phyloP scores from a whole-genome alignment of 768 basidiomycete genomes.

The Asterophora parasitica region DNA sequence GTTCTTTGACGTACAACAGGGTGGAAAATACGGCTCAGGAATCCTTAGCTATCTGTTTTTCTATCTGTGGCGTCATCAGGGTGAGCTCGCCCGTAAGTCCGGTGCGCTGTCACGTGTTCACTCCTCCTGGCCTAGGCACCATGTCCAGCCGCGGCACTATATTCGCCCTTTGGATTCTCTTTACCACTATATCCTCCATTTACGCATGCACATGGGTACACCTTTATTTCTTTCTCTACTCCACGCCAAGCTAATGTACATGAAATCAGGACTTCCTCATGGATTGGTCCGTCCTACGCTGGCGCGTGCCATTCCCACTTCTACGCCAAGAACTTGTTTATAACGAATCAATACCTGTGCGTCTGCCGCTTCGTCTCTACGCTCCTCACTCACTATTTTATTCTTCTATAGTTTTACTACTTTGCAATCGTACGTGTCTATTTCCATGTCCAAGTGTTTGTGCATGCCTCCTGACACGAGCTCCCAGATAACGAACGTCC shows the following conservation, averaged over 20 bases:
- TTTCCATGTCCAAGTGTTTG: background rate
- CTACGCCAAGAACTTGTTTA: constrained; percentile 78
- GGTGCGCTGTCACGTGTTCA: background rate
- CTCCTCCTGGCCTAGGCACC: constrained; percentile 19
- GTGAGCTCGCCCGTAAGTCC: constrained; percentile 27
- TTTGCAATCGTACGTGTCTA: constrained; percentile 57
- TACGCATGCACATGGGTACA: constrained; percentile 82
- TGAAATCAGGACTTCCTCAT: constrained; percentile 67
- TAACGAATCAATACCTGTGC: constrained; percentile 52
- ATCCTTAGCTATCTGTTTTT: constrained; percentile 66
- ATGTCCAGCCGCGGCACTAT: constrained; percentile 30
- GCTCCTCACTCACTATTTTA: background rate
- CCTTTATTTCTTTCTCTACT: background rate
- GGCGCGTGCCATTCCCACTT: constrained; percentile 49
- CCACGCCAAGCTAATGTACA: background rate
- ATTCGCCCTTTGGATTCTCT: constrained; percentile 69
- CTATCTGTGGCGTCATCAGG: constrained; percentile 71
- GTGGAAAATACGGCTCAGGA: constrained; percentile 75
- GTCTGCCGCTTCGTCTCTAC: constrained; percentile 15
- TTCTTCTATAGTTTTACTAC: constrained; percentile 58
- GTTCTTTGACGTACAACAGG: constrained; percentile 40
- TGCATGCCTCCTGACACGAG: background rate
- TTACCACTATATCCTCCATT: constrained; percentile 53
- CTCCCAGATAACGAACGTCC: constrained; percentile 60
- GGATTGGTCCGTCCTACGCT: constrained; percentile 86